Evolutionary conservation across 176 grass and related monocot species (phyloP).

Genomic region (Oryza glumipatula): DNA sequence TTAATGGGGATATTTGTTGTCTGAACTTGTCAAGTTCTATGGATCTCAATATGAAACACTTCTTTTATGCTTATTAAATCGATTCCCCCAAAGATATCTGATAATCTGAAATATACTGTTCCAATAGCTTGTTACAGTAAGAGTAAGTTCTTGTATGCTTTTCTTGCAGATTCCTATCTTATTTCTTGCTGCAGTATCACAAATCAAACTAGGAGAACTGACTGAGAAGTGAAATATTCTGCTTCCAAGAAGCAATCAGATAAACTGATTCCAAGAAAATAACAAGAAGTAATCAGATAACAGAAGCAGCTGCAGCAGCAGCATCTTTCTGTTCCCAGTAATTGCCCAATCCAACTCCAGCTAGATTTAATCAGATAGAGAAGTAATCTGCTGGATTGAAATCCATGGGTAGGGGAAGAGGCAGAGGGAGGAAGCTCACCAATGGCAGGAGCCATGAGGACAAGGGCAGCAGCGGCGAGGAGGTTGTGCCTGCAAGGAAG

Average conservation of each 20-base stretch:
- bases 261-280: background rate
- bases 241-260: constrained; percentile 21
- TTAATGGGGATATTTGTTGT: constrained; percentile 5
- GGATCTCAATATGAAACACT: constrained; percentile 15
- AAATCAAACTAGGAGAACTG: background rate
- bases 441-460: constrained; percentile 52
- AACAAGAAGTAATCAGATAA: background rate
- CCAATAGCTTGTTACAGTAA: background rate
- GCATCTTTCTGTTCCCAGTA: background rate
- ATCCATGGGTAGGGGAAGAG: constrained; percentile 77
- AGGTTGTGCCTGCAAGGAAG: constrained; percentile 58
- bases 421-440: constrained; percentile 62
- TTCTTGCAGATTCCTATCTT: constrained; percentile 40
- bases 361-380: too few species aligned
- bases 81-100: background rate
- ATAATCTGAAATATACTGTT: background rate
- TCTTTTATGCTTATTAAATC: background rate
- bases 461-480: constrained; percentile 53
- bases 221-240: constrained; percentile 7
- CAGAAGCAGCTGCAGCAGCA: background rate
- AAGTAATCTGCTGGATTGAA: background rate
- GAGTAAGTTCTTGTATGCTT: constrained; percentile 1
- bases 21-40: background rate
- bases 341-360: constrained; percentile 12
- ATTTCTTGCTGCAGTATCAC: background rate